A percentile compares a stretch with the other conserved stretches of the same genome.
Evolutionary conservation across 106 monocot genomes (phyloP).

Genomic region (Dioscorea dumetorum): DNA sequence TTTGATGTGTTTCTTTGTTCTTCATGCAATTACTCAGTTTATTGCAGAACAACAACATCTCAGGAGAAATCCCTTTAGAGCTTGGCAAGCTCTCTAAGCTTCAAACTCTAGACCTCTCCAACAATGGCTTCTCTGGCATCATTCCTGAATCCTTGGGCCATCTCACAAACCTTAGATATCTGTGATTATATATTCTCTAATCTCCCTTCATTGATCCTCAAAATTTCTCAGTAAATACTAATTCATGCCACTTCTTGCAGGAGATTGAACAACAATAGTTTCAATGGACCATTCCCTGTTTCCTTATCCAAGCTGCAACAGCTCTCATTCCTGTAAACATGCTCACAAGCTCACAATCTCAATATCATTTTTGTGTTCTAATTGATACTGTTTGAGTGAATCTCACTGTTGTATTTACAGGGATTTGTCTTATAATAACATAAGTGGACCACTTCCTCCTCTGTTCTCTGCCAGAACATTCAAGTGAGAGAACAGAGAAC

Average conservation of each 20-base stretch:
- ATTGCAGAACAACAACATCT: slow-evolving; percentile 92
- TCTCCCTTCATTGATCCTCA: background rate
- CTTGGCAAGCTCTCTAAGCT: slow-evolving; percentile 74
- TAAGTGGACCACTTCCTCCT: slow-evolving; percentile 75
- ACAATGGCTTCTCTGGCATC: slow-evolving; percentile 64
- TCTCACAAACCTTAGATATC: slow-evolving; percentile 63
- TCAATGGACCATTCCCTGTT: slow-evolving; percentile 63
- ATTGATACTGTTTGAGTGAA: too few species aligned
- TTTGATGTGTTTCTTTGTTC: background rate
- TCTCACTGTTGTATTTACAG: slow-evolving; percentile 24
- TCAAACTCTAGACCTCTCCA: slow-evolving; percentile 88
- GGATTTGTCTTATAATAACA: slow-evolving; percentile 95
- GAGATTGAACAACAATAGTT: slow-evolving; percentile 95
- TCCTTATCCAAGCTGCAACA: slow-evolving; percentile 64
- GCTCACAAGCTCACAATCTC: too few species aligned
- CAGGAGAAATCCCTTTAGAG: slow-evolving; percentile 66
- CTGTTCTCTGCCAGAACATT: slow-evolving; percentile 77
- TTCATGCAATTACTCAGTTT: slow-evolving; percentile 27
- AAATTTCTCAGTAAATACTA: background rate
- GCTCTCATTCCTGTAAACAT: slow-evolving; percentile 72
- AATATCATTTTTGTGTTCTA: too few species aligned
- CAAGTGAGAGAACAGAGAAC: slow-evolving; percentile 43
- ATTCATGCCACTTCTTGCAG: slow-evolving; percentile 17
- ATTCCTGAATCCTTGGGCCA: slow-evolving; percentile 63
- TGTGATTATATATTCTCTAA: slow-evolving; percentile 48